Evolutionary conservation across 2,329 filamentous ascomycete species (phyloP), one percentile per base, ranked within the genome.

Genomic region (Apiospora aurea): DNA sequence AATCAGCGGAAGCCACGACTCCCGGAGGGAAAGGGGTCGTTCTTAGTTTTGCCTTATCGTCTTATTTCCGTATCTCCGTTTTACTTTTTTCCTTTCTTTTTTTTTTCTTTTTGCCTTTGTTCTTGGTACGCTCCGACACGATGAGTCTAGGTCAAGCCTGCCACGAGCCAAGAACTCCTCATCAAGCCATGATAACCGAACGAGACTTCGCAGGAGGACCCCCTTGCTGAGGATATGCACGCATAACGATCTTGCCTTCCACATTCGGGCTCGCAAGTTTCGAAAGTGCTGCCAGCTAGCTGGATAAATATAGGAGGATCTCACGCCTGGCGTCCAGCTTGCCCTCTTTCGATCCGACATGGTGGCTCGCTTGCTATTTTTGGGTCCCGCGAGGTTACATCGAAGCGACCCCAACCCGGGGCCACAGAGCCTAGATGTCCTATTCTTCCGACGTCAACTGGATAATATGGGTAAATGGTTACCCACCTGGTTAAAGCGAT

Each of bases 251-350:
- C 34, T 64, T 34, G 57, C 57, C 57, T 41, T 41, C 34, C 57
- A 13, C 2, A 2, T 64, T 18, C 21, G 18, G 57, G 34, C 10
- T 8, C 4, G 3, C 11, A 41, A 64, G 21, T 61, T 61, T 64
- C 57, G 34, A 64, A 24, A 64, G 57, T 64, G 16, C 34, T 41
- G 57, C 57, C 57, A 64, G 18, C 57, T 64, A 64, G 57, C 34
- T 64, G 18, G 57, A 41, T 14, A 34, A 64, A 41, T 64, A 64
- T 38, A 41, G 41, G 11, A n/a, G n/a, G 13, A n/a, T 4, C 2
- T 64, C 57, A 64, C 34, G 57, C 57, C 57, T 64, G 34, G 57
- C 57, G 57, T 64, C 57, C 57, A 64, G 57, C 57, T 64, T 64
- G 57, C 21, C 57, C 57, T 64, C 18, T 64, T 64, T 64, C 8